A percentile compares a stretch with the other conserved stretches of the same genome.
phyloP scores from a whole-genome alignment of 768 basidiomycete genomes.

The Termitomyces sp. region DNA sequence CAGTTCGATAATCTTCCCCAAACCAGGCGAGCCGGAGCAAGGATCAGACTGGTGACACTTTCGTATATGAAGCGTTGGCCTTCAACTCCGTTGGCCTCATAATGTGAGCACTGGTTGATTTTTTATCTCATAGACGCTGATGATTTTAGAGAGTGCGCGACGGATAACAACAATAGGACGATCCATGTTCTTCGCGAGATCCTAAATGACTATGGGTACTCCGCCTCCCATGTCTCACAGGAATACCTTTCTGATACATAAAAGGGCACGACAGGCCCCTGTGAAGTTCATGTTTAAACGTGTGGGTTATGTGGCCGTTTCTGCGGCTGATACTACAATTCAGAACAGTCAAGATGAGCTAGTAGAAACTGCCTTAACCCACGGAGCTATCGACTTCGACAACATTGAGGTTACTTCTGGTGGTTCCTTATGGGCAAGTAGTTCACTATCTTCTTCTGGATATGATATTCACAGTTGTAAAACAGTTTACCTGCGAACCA shows the following conservation, averaged over 20 bases:
- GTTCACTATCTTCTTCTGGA: not conserved
- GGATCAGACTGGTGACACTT: constrained; percentile 37
- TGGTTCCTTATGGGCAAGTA: constrained; percentile 7
- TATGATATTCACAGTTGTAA: not conserved
- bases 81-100: constrained; percentile 56
- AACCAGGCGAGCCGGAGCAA: constrained; percentile 43
- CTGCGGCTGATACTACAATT: constrained; percentile 20
- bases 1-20: not conserved
- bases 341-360: constrained; percentile 27
- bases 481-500: constrained; percentile 41
- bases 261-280: constrained; percentile 54
- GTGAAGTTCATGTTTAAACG: constrained; percentile 63
- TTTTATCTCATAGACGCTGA: not conserved
- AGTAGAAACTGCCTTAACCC: constrained; percentile 12
- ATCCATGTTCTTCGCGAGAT: constrained; percentile 50
- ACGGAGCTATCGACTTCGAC: constrained; percentile 18
- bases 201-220: constrained; percentile 41
- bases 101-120: constrained; percentile 37
- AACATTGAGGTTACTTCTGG: not conserved
- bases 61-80: constrained; percentile 59
- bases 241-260: not conserved
- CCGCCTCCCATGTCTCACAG: not conserved
- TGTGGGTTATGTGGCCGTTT: constrained; percentile 45
- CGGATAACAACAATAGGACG: constrained; percentile 63
- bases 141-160: constrained; percentile 44